Evolutionary conservation across 805 yeast species (phyloP).

Genomic region (Nematodospora valgi): DNA sequence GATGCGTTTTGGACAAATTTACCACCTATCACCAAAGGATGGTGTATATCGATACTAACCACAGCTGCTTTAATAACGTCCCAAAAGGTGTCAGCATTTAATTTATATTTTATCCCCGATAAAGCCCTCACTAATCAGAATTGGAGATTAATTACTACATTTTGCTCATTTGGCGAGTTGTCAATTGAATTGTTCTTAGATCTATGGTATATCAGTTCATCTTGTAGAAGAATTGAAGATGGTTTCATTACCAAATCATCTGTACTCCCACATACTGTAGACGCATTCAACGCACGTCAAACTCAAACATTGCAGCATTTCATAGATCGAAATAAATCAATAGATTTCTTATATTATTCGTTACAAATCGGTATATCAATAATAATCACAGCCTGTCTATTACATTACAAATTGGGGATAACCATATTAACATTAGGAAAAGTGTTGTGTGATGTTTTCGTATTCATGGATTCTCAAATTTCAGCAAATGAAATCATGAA

Average conservation of each 20-base stretch:
- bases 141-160: conserved; percentile 36
- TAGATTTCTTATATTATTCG: conserved; percentile 31
- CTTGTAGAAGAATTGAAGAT: conserved; percentile 24
- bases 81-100: conserved; percentile 15
- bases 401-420: conserved; percentile 13
- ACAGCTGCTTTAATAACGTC: conserved; percentile 19
- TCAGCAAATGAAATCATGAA: conserved; percentile 22
- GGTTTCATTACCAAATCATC: conserved; percentile 14
- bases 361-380: conserved; percentile 23
- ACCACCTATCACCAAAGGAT: conserved; percentile 23
- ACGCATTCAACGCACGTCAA: conserved; percentile 17
- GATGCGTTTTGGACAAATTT: conserved; percentile 10
- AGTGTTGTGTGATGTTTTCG: conserved; percentile 21
- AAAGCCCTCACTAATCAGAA: conserved; percentile 27
- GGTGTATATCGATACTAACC: conserved; percentile 24
- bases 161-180: conserved; percentile 29
- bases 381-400: conserved; percentile 16
- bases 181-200: conserved; percentile 19
- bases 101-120: conserved; percentile 24
- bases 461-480: conserved; percentile 27
- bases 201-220: conserved; percentile 17
- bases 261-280: conserved; percentile 19
- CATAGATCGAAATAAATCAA: conserved; percentile 17
- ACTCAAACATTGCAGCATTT: conserved; percentile 10
- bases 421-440: conserved; percentile 20